Evolutionary conservation across 2,329 filamentous ascomycete genomes (phyloP).

Genomic region (Phyllosticta paracitricarpa): DNA sequence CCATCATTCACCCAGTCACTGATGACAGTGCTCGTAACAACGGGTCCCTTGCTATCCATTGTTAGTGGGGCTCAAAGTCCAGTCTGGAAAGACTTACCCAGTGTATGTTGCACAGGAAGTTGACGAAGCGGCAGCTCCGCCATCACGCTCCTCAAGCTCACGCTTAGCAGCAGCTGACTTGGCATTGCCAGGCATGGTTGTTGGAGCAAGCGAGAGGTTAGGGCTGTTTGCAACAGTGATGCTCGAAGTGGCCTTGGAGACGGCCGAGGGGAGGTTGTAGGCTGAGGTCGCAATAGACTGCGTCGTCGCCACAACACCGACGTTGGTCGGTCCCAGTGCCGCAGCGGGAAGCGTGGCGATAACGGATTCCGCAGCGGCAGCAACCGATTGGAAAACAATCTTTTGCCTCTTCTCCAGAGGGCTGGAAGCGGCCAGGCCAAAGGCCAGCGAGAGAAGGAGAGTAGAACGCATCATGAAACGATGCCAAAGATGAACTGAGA

Average conservation of each 20-base stretch:
- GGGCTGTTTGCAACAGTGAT: neutral
- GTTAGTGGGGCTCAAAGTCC: neutral
- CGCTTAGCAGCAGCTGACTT: neutral
- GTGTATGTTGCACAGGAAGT: neutral
- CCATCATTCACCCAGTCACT: neutral
- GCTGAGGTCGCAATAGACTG: neutral
- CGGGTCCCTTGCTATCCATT: neutral
- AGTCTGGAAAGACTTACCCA: neutral
- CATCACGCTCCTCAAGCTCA: neutral
- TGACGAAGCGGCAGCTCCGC: neutral
- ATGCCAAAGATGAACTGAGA: neutral
- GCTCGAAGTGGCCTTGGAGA: conserved; percentile 1
- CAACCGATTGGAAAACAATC: neutral
- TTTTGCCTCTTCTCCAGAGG: conserved; percentile 5
- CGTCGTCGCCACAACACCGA: conserved; percentile 1
- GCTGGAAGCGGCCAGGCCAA: conserved; percentile 6
- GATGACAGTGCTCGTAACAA: neutral
- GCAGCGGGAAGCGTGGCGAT: conserved; percentile 1
- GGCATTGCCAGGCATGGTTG: neutral
- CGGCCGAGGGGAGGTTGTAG: conserved; percentile 3
- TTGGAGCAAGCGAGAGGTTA: neutral
- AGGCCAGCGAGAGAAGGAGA: neutral
- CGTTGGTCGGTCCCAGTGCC: conserved; percentile 2
- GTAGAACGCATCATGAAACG: neutral
- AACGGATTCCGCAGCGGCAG: neutral